Evolutionary conservation across 495 filamentous ascomycete species (phyloP), one percentile per base, ranked within the genome.

Genomic region (Tirmania nivea): DNA sequence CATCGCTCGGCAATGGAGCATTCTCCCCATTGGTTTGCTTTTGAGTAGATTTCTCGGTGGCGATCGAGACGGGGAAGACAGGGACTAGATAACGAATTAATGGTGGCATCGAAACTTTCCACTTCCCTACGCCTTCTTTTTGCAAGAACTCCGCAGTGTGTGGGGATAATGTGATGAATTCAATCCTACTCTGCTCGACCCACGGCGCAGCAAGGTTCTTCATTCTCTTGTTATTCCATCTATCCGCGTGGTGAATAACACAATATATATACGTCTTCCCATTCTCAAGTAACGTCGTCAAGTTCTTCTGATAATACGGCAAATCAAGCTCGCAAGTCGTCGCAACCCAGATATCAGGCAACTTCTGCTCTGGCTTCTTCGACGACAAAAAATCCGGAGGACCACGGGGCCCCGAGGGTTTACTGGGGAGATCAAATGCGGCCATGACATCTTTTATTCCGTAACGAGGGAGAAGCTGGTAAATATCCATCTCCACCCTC

Each of bases 291-390:
- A 64, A 48, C 20, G 39, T 48, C 16, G 39, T 42, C 4, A 65
- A 54, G 19, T 48, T 42, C 16, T 19, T 20, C 8, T 34, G 34
- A 12, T 55, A 25, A 10, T 36, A 48, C 12, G 54, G 48, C 1
- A 59, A 39, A 50, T 63, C 62, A 12, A 56, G 31, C 39, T 63
- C 58, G 56, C 62, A 65, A 11, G 62, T 65, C 11, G 51, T 60
- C 10, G 59, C 52, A 12, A 65, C 55, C 35, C 63, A 51, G 10
- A 65, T 42, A 25, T 63, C 54, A 11, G 54, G 48, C 21, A 47
- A 34, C 16, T 20, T 21, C 34, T 48, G 35, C 17, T 10, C 53
- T 25, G 6, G 45, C 50, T 6, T 39, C 25, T 31, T 31, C 25
- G 4, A 31, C 7, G 25, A 31, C 25, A 31, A 31, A 49, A 54